Base-by-base conservation (phyloP, 768 basidiomycete genomes). In the Podaxis pistillaris region DNA sequence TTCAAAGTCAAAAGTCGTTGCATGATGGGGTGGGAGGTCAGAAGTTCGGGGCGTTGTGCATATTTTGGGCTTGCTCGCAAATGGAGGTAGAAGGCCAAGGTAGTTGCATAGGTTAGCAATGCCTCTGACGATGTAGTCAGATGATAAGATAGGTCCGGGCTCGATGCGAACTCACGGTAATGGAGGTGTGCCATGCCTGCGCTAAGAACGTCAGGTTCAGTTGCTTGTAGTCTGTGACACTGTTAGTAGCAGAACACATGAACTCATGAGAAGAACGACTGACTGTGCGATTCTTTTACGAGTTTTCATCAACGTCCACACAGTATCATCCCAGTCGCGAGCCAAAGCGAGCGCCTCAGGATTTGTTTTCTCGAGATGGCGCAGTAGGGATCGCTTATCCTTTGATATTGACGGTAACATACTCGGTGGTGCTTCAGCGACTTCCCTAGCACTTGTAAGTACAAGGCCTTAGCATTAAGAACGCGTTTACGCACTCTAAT, bases 51-150 rank as follows among this genome's bases (percentile, higher is more conserved):
- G 38, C 79, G 82, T 59, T 80, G 79, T 6, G 83, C 79, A 70
- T 87, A 86, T 74, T 89, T 84, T 64, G 84, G 79, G 44, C 82
- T 83, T 24, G 90, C 80, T 17, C 91, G 86, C n/a, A 98, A 81
- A 72, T 95, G 87, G 44, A 98, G 78, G 76, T 96, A 98, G 77
- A 95, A 98, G 0, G 95, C 91, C 50, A 98, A 87, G 1, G 87
- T 89, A 0, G 94, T 92, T 19, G 92, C 83, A 70, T 98, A 98
- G 8, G 95, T 93, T 40, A 97, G 77, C 1, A 96, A 79, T 1
- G 94, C 84, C 80, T 98, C 96, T 98, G 55, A 44, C 54, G n/a
- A 62, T 36, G 46, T 19, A 15, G 46, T 62, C 24, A 36, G 30
- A 28, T 4, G 50, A 17, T 37, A 60, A 9, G 60, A 19, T 50